phyloP scores from a whole-genome alignment of 768 basidiomycete species.

The Russula compacta region DNA sequence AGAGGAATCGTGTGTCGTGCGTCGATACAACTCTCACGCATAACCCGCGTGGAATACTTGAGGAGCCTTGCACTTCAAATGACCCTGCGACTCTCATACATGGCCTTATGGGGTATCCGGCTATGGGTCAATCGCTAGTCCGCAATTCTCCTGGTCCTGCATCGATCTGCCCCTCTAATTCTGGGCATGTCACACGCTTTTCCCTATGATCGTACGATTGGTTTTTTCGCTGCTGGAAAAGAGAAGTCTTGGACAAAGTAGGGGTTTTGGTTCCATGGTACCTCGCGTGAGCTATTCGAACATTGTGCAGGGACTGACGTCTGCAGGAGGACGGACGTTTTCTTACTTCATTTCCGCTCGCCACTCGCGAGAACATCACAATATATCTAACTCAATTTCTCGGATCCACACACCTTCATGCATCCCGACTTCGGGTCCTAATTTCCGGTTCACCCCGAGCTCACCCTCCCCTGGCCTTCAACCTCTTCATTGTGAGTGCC shows the following conservation, averaged over 20 bases:
- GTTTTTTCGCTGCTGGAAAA: not conserved
- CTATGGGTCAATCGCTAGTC: not conserved
- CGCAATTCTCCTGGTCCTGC: not conserved
- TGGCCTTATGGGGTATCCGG: not conserved
- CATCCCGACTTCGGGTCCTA: conserved; percentile 4
- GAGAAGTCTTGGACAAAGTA: not conserved
- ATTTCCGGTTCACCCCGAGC: conserved; percentile 9
- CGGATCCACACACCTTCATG: conserved; percentile 2
- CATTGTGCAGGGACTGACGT: not conserved
- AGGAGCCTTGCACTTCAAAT: conserved; percentile 1
- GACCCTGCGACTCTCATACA: conserved; percentile 6
- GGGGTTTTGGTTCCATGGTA: not conserved
- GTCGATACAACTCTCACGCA: not conserved
- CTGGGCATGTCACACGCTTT: not conserved
- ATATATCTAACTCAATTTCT: conserved; percentile 11
- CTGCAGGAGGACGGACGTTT: conserved; percentile 6
- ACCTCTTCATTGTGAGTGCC: not conserved
- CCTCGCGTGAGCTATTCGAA: not conserved
- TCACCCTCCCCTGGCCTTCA: not conserved
- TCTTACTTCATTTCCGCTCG: conserved; percentile 14
- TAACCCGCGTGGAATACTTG: conserved; percentile 3
- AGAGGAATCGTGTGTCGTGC: not conserved
- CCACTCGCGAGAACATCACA: conserved; percentile 14
- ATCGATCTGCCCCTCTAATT: not conserved
- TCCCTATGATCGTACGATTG: not conserved